These are phyloP conservation scores for Trametes elegans DNA, from an alignment of 768 basidiomycete genomes.

Conservation along the genomic window DNA sequence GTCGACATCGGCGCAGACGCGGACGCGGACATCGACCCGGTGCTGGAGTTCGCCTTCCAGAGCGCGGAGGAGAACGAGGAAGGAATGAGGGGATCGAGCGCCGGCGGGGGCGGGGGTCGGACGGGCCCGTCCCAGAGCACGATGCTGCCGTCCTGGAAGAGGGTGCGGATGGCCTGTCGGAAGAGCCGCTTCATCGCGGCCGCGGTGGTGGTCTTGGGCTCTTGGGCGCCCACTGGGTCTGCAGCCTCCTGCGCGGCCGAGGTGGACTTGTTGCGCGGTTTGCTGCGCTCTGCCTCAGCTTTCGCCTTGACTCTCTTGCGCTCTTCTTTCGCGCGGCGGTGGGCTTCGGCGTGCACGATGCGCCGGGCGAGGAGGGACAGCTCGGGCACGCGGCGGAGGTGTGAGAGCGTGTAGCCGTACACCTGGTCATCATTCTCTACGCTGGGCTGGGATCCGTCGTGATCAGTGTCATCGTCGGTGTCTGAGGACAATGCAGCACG, in stretches of 20 bases:
- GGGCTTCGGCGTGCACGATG: slow-evolving; percentile 60
- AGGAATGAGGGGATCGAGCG: slow-evolving; percentile 25
- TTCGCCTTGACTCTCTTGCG: slow-evolving; percentile 43
- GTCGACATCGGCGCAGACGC: not conserved
- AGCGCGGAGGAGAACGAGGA: slow-evolving; percentile 28
- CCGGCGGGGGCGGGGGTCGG: slow-evolving; percentile 31
- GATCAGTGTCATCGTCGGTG: not conserved
- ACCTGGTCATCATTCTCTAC: slow-evolving; percentile 15
- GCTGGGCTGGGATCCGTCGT: not conserved
- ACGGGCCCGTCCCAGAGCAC: slow-evolving; percentile 70
- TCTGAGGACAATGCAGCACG: slow-evolving; percentile 17
- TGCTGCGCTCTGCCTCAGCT: slow-evolving; percentile 21
- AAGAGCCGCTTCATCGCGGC: slow-evolving; percentile 65
- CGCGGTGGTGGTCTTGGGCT: slow-evolving; percentile 23
- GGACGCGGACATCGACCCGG: not conserved
- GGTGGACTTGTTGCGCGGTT: not conserved
- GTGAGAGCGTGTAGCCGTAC: slow-evolving; percentile 67
- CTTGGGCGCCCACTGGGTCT: slow-evolving; percentile 29
- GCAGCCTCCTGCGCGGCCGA: slow-evolving; percentile 6
- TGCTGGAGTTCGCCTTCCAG: slow-evolving; percentile 45
- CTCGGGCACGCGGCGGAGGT: slow-evolving; percentile 76
- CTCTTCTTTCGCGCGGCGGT: slow-evolving; percentile 50
- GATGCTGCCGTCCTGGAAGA: slow-evolving; percentile 72
- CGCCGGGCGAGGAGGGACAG: slow-evolving; percentile 60
- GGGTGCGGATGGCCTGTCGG: slow-evolving; percentile 57